Evolutionary conservation across 352 stramenopile species (phyloP), one percentile per base, ranked within the genome.

Genomic region (Phytophthora syringae): DNA sequence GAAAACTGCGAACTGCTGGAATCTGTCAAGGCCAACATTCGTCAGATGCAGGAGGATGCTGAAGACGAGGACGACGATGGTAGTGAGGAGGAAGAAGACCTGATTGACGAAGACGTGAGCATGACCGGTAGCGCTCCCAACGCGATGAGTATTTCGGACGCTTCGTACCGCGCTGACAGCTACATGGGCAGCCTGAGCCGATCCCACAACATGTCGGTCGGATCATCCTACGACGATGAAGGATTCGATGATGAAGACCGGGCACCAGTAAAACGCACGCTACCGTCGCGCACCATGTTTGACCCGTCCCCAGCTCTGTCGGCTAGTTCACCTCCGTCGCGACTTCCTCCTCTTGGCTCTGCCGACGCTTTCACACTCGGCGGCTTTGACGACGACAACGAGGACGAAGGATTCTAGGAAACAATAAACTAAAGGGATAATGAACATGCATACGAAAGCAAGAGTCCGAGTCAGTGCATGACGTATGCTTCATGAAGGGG

Each of bases 1-100:
- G 84, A 90, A 39, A 93, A 95, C 57, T 73, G 64, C 20, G 77
- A 91, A 7, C 65, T 80, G 24, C 61, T 93, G n/a, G 72, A 83
- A 50, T 69, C 69, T 20, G 77, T 92, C 7, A 89, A 92, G 53
- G 65, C 70, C 20, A 82, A 87, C 22, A 88, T 93, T 34, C 83
- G 63, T 2, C 69, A 80, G 43, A 82, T 90, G 34, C 69, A 90
- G 22, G 76, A 82, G 11, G 54, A 82, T n/a, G 75, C 77, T 32
- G 65, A 84, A n/a, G 70, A 72, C 7, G 73, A 79, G 5, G 67
- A 70, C 3, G 62, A 77, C 10, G 64, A 79, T 21, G 71, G 64
- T 2, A 79, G 74, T 2, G 80, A 85, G 15, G 69, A 80, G 13
- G 80, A 86, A 49, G 70, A 71, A 2, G 67, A 82, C 10, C 72